Conservation (phyloP, 2,329 filamentous ascomycete genomes). For the Ceratocystis harringtonii region DNA sequence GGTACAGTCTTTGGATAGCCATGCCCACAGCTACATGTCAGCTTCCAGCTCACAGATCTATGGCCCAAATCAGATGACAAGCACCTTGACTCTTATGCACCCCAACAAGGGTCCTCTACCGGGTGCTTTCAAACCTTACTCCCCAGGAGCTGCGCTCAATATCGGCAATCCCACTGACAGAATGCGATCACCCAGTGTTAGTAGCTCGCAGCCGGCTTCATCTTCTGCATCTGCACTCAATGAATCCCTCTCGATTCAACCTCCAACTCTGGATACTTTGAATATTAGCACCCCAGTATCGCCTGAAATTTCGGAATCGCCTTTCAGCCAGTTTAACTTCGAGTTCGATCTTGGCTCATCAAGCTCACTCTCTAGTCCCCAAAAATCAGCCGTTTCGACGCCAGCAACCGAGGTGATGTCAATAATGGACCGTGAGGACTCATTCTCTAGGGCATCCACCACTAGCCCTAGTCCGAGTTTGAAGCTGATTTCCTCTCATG, state of each 20-base stretch:
- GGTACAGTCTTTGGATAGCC: neutral
- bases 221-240: neutral
- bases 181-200: conserved; percentile 1
- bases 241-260: neutral
- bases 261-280: neutral
- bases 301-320: conserved; percentile 12
- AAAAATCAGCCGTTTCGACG: neutral
- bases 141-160: conserved; percentile 8
- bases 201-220: neutral
- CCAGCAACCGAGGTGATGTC: conserved; percentile 2
- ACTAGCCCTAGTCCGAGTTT: conserved; percentile 12
- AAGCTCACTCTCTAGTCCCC: neutral
- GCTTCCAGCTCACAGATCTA: conserved; percentile 6
- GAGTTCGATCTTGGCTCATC: conserved; percentile 14
- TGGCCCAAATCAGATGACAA: neutral
- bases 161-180: neutral
- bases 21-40: neutral
- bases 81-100: neutral
- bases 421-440: neutral
- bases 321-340: conserved; percentile 17
- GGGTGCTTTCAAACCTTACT: conserved; percentile 15
- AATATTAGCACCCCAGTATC: neutral
- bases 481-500: conserved; percentile 5
- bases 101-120: neutral
- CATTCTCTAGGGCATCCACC: conserved; percentile 9